These are phyloP conservation scores for Termitomyces sp. DNA, from an alignment of 768 basidiomycete species.

Conservation along the genomic window DNA sequence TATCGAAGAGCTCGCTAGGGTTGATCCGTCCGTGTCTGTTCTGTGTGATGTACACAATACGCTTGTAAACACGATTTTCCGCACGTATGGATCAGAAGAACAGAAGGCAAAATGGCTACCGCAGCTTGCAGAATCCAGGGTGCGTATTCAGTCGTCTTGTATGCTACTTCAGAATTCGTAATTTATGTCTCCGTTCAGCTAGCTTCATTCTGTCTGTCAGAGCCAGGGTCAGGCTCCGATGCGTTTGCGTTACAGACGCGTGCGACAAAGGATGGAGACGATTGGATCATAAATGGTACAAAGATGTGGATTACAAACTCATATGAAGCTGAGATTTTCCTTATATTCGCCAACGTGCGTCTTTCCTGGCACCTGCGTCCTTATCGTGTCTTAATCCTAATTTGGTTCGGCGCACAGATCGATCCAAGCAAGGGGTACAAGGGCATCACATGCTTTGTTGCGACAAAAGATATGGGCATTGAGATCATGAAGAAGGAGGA, in stretches of 20 bases:
- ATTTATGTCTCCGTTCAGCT: constrained; percentile 45
- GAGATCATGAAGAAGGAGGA: constrained; percentile 98
- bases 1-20: constrained; percentile 94
- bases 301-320: constrained; percentile 99
- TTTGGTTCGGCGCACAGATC: constrained; percentile 31
- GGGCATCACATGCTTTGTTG: constrained; percentile 96
- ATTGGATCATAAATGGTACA: constrained; percentile 90
- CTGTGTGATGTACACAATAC: constrained; percentile 99
- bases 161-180: background rate
- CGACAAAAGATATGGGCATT: constrained; percentile 95
- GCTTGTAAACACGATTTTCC: constrained; percentile 90
- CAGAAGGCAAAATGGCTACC: constrained; percentile 90
- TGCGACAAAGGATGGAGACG: constrained; percentile 79
- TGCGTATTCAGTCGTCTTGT: constrained; percentile 19
- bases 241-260: constrained; percentile 95
- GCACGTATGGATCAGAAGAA: constrained; percentile 78
- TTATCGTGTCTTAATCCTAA: background rate
- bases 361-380: background rate
- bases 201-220: constrained; percentile 93
- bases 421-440: constrained; percentile 96
- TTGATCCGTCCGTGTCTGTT: constrained; percentile 95
- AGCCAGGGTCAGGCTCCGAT: constrained; percentile 90
- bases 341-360: constrained; percentile 90
- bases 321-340: constrained; percentile 83
- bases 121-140: constrained; percentile 71